These are phyloP conservation scores for Podila epicladia DNA, from an alignment of 192 early-diverging fungal species.

Conservation along the genomic window DNA sequence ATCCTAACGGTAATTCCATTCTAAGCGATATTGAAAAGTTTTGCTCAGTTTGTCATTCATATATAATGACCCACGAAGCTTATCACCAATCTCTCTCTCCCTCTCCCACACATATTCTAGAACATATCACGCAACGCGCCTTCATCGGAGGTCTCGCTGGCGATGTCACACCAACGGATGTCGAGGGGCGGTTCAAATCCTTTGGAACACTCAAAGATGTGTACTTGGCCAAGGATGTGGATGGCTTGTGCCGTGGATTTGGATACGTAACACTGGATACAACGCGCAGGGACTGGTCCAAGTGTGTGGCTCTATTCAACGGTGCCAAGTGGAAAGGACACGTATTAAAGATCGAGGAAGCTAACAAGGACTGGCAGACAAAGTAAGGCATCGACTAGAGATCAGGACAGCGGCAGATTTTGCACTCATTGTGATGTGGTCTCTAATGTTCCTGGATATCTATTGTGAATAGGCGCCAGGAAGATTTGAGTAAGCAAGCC, in stretches of 20 bases:
- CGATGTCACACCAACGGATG: constrained; percentile 60
- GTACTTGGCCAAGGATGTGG: constrained; percentile 57
- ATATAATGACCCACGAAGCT: too few species aligned
- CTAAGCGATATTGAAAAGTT: not conserved
- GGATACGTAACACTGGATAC: constrained; percentile 77
- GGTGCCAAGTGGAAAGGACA: constrained; percentile 89
- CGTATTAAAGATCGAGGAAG: constrained; percentile 80
- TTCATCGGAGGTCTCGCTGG: constrained; percentile 82
- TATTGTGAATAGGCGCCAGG: constrained; percentile 42
- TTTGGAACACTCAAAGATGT: constrained; percentile 74
- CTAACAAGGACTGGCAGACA: constrained; percentile 76
- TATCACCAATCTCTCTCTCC: not conserved
- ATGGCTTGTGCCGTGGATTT: constrained; percentile 72
- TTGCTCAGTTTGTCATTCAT: not conserved
- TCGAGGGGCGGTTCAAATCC: constrained; percentile 73
- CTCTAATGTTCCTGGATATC: not conserved
- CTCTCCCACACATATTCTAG: not conserved
- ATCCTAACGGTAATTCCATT: constrained; percentile 31
- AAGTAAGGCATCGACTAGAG: constrained; percentile 16
- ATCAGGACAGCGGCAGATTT: not conserved
- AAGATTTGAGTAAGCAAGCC: constrained; percentile 55
- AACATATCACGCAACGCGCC: constrained; percentile 61
- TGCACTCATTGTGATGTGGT: not conserved
- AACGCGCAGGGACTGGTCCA: constrained; percentile 69
- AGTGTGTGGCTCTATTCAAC: constrained; percentile 76